Evolutionary conservation across 306 rosid species (phyloP).

Genomic region (Albizia julibrissin): DNA sequence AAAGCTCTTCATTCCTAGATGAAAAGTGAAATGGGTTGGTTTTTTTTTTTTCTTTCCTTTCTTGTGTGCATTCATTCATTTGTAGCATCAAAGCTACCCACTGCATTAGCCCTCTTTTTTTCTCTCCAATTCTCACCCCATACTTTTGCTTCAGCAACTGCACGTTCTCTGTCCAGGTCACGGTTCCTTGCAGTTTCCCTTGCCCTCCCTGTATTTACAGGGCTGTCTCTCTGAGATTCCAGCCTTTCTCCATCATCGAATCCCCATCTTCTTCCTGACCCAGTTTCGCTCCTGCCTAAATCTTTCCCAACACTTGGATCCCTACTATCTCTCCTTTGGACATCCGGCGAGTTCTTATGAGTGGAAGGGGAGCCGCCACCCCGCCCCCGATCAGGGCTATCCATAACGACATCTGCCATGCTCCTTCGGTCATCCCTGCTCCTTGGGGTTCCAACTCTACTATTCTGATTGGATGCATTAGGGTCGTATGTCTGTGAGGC

Average conservation of each 20-base stretch:
- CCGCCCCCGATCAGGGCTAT: slow-evolving; percentile 77
- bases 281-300: slow-evolving; percentile 59
- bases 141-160: slow-evolving; percentile 92
- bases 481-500: slow-evolving; percentile 73
- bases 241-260: slow-evolving; percentile 71
- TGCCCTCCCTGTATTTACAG: slow-evolving; percentile 73
- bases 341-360: slow-evolving; percentile 77
- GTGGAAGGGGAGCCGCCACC: slow-evolving; percentile 81
- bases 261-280: slow-evolving; percentile 88
- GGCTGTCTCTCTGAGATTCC: slow-evolving; percentile 82
- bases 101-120: slow-evolving; percentile 69
- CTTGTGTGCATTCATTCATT: slow-evolving; percentile 53
- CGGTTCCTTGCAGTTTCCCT: slow-evolving; percentile 87
- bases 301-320: slow-evolving; percentile 53
- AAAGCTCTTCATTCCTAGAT: slow-evolving; percentile 37
- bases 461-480: slow-evolving; percentile 55
- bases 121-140: slow-evolving; percentile 99
- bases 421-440: slow-evolving; percentile 67
- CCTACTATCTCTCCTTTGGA: slow-evolving; percentile 66
- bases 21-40: slow-evolving; percentile 29
- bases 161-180: slow-evolving; percentile 90
- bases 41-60: not conserved
- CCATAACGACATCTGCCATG: slow-evolving; percentile 61
- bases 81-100: slow-evolving; percentile 90
- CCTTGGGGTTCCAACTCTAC: slow-evolving; percentile 83